Evolutionary conservation across 306 rosid species (phyloP).

Genomic region (Carpinus viminea): DNA sequence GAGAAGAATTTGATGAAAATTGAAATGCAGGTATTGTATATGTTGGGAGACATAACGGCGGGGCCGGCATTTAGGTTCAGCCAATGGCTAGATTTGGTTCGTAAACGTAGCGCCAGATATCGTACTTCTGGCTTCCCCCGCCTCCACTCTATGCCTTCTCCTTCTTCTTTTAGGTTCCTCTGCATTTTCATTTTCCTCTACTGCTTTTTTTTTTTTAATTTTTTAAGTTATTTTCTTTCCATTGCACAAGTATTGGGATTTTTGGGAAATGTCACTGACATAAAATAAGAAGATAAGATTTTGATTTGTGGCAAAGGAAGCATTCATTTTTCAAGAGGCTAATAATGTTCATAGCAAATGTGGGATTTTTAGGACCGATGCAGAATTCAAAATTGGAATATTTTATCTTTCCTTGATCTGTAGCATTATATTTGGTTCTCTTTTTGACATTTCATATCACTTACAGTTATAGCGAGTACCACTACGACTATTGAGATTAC

Average conservation of each 20-base stretch:
- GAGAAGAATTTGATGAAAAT: not conserved
- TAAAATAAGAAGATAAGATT: not conserved
- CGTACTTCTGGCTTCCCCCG: slow-evolving; percentile 75
- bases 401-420: not conserved
- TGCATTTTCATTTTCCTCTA: not conserved
- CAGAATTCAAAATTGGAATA: not conserved
- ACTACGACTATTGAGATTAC: too few species aligned
- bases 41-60: slow-evolving; percentile 84
- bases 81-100: slow-evolving; percentile 93
- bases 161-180: slow-evolving; percentile 57
- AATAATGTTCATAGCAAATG: not conserved
- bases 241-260: not conserved
- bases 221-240: not conserved
- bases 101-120: slow-evolving; percentile 63
- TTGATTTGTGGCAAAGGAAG: not conserved
- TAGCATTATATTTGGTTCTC: not conserved
- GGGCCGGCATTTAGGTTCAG: slow-evolving; percentile 82
- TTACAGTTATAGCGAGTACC: not conserved
- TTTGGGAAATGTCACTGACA: not conserved
- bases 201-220: too few species aligned
- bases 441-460: not conserved
- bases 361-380: not conserved
- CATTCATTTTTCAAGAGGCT: not conserved
- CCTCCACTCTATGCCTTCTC: slow-evolving; percentile 34
- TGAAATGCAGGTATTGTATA: slow-evolving; percentile 65